A percentile compares a stretch with the other conserved stretches of the same genome.
Evolutionary conservation across 2,329 filamentous ascomycete genomes (phyloP).

Genomic region (Phoma herbarum): DNA sequence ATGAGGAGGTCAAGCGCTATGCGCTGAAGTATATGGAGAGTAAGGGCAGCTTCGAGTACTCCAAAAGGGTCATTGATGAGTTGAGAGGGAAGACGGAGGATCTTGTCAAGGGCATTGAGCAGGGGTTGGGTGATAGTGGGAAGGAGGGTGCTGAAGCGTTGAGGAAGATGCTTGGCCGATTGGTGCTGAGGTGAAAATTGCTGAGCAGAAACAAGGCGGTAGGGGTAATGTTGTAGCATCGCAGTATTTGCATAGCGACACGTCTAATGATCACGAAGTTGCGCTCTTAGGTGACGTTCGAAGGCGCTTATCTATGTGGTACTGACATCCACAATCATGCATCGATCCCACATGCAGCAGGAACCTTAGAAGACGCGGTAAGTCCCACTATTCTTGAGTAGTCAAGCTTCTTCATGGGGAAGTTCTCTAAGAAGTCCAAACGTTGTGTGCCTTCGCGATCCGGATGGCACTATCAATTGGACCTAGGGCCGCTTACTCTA

Average conservation of each 20-base stretch:
- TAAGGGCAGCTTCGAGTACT: slow-evolving; percentile 90
- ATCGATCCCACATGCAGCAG: too few species aligned
- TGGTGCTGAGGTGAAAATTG: slow-evolving; percentile 43
- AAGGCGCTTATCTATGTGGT: not conserved
- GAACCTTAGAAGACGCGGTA: too few species aligned
- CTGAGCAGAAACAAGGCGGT: not conserved
- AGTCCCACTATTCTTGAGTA: too few species aligned
- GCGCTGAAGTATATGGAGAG: slow-evolving; percentile 90
- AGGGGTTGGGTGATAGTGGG: slow-evolving; percentile 48
- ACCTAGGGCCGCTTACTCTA: too few species aligned
- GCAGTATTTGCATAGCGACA: slow-evolving; percentile 9
- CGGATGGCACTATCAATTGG: too few species aligned
- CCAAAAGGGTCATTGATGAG: slow-evolving; percentile 65
- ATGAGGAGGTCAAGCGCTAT: slow-evolving; percentile 89
- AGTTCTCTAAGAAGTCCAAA: too few species aligned
- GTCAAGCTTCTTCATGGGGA: too few species aligned
- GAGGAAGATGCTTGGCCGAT: slow-evolving; percentile 52
- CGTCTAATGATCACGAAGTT: slow-evolving; percentile 15
- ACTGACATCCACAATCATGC: not conserved
- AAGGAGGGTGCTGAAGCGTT: slow-evolving; percentile 52
- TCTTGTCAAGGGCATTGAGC: slow-evolving; percentile 54
- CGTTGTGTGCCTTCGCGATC: too few species aligned
- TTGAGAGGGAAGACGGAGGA: slow-evolving; percentile 55
- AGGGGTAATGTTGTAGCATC: not conserved
- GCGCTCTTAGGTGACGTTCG: not conserved